These are phyloP conservation scores for Auriscalpium vulgare DNA, from an alignment of 768 basidiomycete species.

Conservation along the genomic window DNA sequence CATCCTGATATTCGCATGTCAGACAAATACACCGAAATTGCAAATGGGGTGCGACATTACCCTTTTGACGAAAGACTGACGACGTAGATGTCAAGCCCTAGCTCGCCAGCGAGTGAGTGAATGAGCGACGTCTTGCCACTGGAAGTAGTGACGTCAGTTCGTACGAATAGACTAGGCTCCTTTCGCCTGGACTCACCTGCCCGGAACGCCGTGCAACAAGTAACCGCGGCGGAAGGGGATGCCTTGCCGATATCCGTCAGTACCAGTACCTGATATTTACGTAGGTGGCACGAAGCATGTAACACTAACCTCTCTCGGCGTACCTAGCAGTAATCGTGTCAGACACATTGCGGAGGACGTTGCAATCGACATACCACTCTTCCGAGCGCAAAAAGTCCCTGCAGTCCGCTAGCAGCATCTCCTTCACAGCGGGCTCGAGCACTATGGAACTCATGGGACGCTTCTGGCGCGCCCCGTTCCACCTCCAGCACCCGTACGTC, in stretches of 20 bases:
- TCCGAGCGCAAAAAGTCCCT: slow-evolving; percentile 79
- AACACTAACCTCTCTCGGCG: slow-evolving; percentile 70
- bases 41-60: slow-evolving; percentile 31
- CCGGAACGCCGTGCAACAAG: slow-evolving; percentile 77
- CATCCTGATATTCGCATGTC: slow-evolving; percentile 45
- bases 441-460: slow-evolving; percentile 91
- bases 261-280: not conserved
- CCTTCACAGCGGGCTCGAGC: slow-evolving; percentile 81
- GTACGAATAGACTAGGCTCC: not conserved
- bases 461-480: slow-evolving; percentile 85
- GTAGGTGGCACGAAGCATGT: slow-evolving; percentile 1
- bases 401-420: slow-evolving; percentile 85
- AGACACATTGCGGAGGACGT: slow-evolving; percentile 13
- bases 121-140: slow-evolving; percentile 86
- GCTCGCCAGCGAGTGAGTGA: slow-evolving; percentile 77
- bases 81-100: slow-evolving; percentile 87
- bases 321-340: slow-evolving; percentile 46
- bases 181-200: slow-evolving; percentile 43
- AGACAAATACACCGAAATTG: slow-evolving; percentile 4
- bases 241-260: slow-evolving; percentile 33
- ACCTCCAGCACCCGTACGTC: slow-evolving; percentile 73
- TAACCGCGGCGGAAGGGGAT: slow-evolving; percentile 88
- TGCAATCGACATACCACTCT: slow-evolving; percentile 55
- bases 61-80: slow-evolving; percentile 84
- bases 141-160: slow-evolving; percentile 14